Conservation (phyloP, 1,284 basidiomycete species). For the Apiotrichum akiyoshidainum region DNA sequence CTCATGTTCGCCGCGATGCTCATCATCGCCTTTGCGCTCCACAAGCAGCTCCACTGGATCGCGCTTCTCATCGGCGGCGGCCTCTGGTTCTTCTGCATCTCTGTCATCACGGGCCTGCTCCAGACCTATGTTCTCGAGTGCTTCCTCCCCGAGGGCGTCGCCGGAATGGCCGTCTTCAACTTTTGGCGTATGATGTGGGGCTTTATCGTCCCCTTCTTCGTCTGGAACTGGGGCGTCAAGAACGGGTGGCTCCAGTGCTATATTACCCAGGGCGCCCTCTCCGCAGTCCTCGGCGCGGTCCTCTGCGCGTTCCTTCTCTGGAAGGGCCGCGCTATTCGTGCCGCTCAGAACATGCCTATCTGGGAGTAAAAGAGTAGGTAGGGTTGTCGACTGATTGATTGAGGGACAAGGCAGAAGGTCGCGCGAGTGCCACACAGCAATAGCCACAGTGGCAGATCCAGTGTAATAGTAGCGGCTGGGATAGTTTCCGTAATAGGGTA, state of each 20-base stretch:
- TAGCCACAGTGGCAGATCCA: no score
- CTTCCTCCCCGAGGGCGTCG: slow-evolving; percentile 37
- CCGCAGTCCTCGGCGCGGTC: slow-evolving; percentile 22
- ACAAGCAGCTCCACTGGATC: slow-evolving; percentile 42
- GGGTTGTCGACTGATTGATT: neutral
- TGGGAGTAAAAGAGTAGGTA: neutral
- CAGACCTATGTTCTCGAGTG: slow-evolving; percentile 46
- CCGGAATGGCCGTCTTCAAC: slow-evolving; percentile 46
- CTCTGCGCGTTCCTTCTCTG: slow-evolving; percentile 26
- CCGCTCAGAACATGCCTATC: slow-evolving; percentile 32
- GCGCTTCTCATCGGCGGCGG: slow-evolving; percentile 44
- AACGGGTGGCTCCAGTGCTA: slow-evolving; percentile 33
- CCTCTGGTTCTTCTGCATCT: slow-evolving; percentile 41
- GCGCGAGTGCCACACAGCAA: no score
- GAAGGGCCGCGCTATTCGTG: slow-evolving; percentile 29
- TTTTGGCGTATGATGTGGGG: slow-evolving; percentile 49
- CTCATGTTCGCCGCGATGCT: slow-evolving; percentile 41
- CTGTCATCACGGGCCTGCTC: slow-evolving; percentile 30
- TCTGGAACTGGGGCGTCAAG: slow-evolving; percentile 36
- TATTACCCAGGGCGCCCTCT: slow-evolving; percentile 38
- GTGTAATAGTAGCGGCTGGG: no score
- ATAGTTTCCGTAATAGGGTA: no score
- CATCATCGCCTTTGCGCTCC: slow-evolving; percentile 41
- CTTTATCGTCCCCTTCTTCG: slow-evolving; percentile 47
- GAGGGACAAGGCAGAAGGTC: neutral